Evolutionary conservation across 176 grass and related monocot species (phyloP).

Genomic region (Lolium multiflorum): DNA sequence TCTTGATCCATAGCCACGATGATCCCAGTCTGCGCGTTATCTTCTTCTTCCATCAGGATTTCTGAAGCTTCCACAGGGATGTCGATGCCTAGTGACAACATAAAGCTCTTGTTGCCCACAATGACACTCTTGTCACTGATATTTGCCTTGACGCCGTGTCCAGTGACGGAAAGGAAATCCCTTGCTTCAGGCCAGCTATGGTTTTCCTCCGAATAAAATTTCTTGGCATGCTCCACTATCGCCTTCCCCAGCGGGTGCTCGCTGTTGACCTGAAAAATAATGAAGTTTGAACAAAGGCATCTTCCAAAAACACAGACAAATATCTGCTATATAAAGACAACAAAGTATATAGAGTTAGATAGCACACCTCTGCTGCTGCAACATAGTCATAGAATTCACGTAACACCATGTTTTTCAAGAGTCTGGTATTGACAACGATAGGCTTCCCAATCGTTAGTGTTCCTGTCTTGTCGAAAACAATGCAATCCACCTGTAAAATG

Average conservation of each 20-base stretch:
- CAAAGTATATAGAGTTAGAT: background rate
- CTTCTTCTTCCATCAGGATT: constrained; percentile 80
- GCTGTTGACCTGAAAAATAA: constrained; percentile 72
- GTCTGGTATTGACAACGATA: constrained; percentile 73
- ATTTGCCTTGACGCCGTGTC: constrained; percentile 73
- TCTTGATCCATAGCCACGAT: constrained; percentile 76
- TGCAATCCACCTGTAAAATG: constrained; percentile 73
- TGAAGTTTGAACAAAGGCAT: constrained; percentile 1
- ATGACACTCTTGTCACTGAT: constrained; percentile 57
- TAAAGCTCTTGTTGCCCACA: constrained; percentile 88
- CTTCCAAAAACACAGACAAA: background rate
- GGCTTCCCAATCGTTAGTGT: constrained; percentile 90
- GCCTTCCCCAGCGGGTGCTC: constrained; percentile 93
- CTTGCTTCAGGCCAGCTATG: constrained; percentile 68
- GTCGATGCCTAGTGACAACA: constrained; percentile 62
- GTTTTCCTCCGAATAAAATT: constrained; percentile 61
- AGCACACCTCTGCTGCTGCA: constrained; percentile 75
- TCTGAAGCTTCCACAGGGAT: constrained; percentile 66
- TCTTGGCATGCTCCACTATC: constrained; percentile 78
- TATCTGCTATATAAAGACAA: constrained; percentile 8
- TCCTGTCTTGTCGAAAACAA: constrained; percentile 95
- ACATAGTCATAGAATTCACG: constrained; percentile 79
- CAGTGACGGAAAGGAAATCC: constrained; percentile 82
- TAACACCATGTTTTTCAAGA: constrained; percentile 83
- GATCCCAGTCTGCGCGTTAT: constrained; percentile 73